Base-by-base conservation (phyloP, 2,329 filamentous ascomycete genomes). In the Fusarium guadeloupense region DNA sequence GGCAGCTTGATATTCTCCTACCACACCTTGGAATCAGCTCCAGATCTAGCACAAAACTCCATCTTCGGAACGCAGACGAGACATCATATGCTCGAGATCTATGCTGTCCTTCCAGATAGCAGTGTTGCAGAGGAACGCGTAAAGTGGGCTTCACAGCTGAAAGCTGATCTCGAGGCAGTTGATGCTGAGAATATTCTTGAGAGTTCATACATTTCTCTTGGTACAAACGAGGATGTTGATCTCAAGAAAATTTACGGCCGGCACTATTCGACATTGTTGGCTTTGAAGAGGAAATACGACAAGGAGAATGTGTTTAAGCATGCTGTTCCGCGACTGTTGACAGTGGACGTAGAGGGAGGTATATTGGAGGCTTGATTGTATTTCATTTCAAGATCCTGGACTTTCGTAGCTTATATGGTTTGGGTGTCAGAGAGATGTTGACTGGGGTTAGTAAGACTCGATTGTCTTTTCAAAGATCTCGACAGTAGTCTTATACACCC, bases 31-130 rank as follows among this genome's bases (percentile, higher is more conserved):
- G 37, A 23, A 6, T 58, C 54, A 0, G 14, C 16, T 6, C 10
- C 42, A 39, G 52, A 58, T 1, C 38, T 43, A 0, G 23, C 25
- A 3, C 12, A 40, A 0, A 47, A n/a, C n/a, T n/a, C 54, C 1
- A 19, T 58, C 0, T 58, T 58, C 1, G 54, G 54, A 0, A 30
- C 26, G 0, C 16, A 38, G 10, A 44, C 54, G 0, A 4, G 38
- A 0, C 54, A 58, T 9, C 54, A 58, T 3, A 40, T 58, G 53
- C 9, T 58, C 7, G 54, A 58, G 16, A 58, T 58, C 4, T 58
- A 58, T 5, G 44, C 53, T 2, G 1, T 58, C 3, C 6, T 34
- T 0, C 8, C 23, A 4, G 37, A 57, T 0, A 17, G n/a, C 6
- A 1, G 1, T 1, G 4, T 19, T 0, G 21, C 21, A 1, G n/a